Evolutionary conservation across 202 grass and related monocot genomes (phyloP).

Genomic region (Musa balbisiana): DNA sequence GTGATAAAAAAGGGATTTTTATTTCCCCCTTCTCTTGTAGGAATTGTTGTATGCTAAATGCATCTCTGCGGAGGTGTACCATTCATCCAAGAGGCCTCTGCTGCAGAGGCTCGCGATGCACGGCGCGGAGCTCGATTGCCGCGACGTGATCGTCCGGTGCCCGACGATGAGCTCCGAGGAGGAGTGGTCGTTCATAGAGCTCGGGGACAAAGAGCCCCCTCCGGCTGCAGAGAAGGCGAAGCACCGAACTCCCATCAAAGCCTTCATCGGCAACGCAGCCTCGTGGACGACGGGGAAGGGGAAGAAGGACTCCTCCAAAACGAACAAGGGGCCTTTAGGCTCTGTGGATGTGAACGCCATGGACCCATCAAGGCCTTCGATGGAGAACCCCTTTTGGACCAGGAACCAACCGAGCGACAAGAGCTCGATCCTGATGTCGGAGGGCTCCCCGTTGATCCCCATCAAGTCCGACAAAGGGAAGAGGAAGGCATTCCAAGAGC

Average conservation of each 20-base stretch:
- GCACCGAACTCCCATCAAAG: slow-evolving; percentile 43
- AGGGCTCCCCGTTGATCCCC: slow-evolving; percentile 32
- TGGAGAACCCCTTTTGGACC: neutral
- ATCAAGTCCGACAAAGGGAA: slow-evolving; percentile 53
- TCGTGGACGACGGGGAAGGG: slow-evolving; percentile 56
- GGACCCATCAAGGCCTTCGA: neutral
- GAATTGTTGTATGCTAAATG: slow-evolving; percentile 84
- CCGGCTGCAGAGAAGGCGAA: slow-evolving; percentile 40
- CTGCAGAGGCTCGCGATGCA: slow-evolving; percentile 58
- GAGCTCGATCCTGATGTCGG: slow-evolving; percentile 42
- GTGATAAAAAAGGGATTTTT: neutral
- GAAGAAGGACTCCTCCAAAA: slow-evolving; percentile 41
- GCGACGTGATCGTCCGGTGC: slow-evolving; percentile 40
- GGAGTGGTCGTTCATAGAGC: slow-evolving; percentile 90
- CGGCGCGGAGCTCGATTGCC: slow-evolving; percentile 56
- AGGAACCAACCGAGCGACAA: slow-evolving; percentile 21
- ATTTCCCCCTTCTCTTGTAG: slow-evolving; percentile 16
- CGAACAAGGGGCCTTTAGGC: slow-evolving; percentile 18
- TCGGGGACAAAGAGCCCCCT: slow-evolving; percentile 33
- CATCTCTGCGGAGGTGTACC: slow-evolving; percentile 70
- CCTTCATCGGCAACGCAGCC: slow-evolving; percentile 29
- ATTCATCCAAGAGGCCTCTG: slow-evolving; percentile 71
- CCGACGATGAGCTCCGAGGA: slow-evolving; percentile 31
- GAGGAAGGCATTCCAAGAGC: slow-evolving; percentile 46
- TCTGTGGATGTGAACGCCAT: slow-evolving; percentile 22